Conservation (phyloP, 2,329 filamentous ascomycete genomes). For the Pseudogymnoascus sp. region DNA sequence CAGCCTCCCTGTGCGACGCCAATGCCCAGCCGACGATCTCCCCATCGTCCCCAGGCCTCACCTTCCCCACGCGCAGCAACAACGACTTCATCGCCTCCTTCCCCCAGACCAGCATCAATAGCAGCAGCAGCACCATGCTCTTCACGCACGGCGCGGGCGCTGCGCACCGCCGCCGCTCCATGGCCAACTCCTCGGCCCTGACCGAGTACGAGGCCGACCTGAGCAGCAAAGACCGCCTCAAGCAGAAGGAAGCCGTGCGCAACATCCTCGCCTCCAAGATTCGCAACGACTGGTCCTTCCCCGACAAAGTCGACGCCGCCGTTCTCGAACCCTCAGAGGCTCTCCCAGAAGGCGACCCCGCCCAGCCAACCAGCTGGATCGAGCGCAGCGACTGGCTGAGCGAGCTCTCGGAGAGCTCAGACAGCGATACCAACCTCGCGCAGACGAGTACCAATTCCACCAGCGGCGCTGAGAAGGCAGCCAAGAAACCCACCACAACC, state of each 20-base stretch:
- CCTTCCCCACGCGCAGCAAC: background rate
- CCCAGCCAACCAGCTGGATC: conserved; percentile 18
- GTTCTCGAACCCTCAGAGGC: background rate
- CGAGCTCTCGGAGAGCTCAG: conserved; percentile 20
- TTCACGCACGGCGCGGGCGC: conserved; percentile 7
- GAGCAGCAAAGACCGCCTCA: conserved; percentile 50
- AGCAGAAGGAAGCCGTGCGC: conserved; percentile 54
- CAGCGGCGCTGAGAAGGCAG: conserved; percentile 10
- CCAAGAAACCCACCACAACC: background rate
- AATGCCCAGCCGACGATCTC: background rate
- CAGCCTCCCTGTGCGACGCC: background rate
- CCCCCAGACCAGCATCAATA: background rate
- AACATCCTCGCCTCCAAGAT: conserved; percentile 46
- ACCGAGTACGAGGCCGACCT: conserved; percentile 50
- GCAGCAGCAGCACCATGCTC: conserved; percentile 1
- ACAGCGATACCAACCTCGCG: background rate
- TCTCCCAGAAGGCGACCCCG: background rate
- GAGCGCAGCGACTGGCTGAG: conserved; percentile 30
- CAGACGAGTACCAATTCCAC: background rate
- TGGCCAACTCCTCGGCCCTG: conserved; percentile 29
- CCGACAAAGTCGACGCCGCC: background rate
- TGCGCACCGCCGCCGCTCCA: conserved; percentile 14
- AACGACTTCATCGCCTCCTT: background rate
- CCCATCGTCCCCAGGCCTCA: background rate
- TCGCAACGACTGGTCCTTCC: conserved; percentile 47